These are phyloP conservation scores for Rossbeevera mucosa DNA, from an alignment of 768 basidiomycete genomes.

Conservation along the genomic window DNA sequence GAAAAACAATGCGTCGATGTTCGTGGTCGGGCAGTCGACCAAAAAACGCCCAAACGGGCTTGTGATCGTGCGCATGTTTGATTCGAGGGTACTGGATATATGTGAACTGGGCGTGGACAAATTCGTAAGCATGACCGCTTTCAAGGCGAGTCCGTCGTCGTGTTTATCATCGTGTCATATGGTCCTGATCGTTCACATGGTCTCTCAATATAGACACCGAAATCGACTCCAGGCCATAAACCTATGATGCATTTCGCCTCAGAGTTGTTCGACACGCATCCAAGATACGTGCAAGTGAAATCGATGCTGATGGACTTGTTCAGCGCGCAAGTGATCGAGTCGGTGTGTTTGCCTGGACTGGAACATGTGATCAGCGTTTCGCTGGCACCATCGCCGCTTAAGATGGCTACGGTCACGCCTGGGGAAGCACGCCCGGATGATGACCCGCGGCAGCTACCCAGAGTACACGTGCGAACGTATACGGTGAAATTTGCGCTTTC, in stretches of 20 bases:
- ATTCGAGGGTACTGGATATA: conserved; percentile 87
- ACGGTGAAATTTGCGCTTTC: conserved; percentile 69
- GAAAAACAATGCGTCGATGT: conserved; percentile 94
- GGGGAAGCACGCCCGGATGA: conserved; percentile 34
- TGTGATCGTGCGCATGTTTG: conserved; percentile 82
- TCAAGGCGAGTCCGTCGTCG: conserved; percentile 60
- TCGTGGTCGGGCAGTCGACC: conserved; percentile 83
- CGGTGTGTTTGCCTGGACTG: conserved; percentile 77
- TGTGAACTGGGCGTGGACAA: conserved; percentile 86
- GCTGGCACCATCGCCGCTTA: conserved; percentile 56
- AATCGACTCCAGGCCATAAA: conserved; percentile 84
- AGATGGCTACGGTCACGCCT: not conserved
- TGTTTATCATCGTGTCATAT: not conserved
- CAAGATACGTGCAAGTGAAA: conserved; percentile 87
- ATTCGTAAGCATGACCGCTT: conserved; percentile 71
- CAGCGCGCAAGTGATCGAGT: conserved; percentile 80
- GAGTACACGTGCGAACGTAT: conserved; percentile 86
- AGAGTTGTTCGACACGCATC: conserved; percentile 91
- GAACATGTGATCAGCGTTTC: conserved; percentile 86
- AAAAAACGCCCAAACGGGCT: conserved; percentile 93
- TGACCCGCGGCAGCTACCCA: conserved; percentile 55
- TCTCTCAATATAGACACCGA: conserved; percentile 53
- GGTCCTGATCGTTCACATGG: not conserved
- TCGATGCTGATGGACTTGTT: conserved; percentile 88
- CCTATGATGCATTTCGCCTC: conserved; percentile 96